A percentile compares a stretch with the other conserved stretches of the same genome.
These are phyloP conservation scores for Puccinia horiana DNA, from an alignment of 1,284 basidiomycete genomes.

Conservation along the genomic window DNA sequence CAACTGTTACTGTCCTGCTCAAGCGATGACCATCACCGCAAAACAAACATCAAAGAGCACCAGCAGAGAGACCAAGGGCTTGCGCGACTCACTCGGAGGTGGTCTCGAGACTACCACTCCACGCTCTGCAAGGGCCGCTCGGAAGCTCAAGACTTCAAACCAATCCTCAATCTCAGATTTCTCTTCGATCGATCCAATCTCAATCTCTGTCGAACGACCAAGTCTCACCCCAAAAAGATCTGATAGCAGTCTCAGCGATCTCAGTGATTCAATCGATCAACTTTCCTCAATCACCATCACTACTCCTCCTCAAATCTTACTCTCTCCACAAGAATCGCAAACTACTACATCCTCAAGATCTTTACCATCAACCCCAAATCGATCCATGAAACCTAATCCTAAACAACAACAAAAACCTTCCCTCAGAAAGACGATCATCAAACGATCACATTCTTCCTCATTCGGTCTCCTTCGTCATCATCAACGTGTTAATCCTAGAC, in stretches of 20 bases:
- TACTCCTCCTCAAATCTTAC: neutral
- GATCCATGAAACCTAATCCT: neutral
- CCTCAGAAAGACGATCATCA: slow-evolving; percentile 14
- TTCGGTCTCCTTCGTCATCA: neutral
- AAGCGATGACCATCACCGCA: neutral
- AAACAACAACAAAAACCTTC: slow-evolving; percentile 1
- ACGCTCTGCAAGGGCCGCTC: slow-evolving; percentile 9
- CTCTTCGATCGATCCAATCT: no score
- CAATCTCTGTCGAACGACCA: neutral
- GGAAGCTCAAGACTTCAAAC: neutral
- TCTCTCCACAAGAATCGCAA: neutral
- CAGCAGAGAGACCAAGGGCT: slow-evolving; percentile 17
- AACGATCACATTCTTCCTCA: slow-evolving; percentile 7
- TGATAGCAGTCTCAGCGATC: slow-evolving; percentile 36
- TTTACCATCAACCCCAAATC: neutral
- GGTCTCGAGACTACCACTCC: slow-evolving; percentile 26
- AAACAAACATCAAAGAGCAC: neutral
- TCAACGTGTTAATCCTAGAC: neutral
- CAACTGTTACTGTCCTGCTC: no score
- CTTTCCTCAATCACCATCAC: neutral
- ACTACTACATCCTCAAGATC: neutral
- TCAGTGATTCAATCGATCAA: slow-evolving; percentile 20
- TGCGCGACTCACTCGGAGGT: slow-evolving; percentile 27
- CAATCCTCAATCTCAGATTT: neutral
- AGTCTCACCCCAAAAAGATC: slow-evolving; percentile 13